Conservation (phyloP, 2,329 filamentous ascomycete genomes). For the Aspergillus spinulosporus region DNA sequence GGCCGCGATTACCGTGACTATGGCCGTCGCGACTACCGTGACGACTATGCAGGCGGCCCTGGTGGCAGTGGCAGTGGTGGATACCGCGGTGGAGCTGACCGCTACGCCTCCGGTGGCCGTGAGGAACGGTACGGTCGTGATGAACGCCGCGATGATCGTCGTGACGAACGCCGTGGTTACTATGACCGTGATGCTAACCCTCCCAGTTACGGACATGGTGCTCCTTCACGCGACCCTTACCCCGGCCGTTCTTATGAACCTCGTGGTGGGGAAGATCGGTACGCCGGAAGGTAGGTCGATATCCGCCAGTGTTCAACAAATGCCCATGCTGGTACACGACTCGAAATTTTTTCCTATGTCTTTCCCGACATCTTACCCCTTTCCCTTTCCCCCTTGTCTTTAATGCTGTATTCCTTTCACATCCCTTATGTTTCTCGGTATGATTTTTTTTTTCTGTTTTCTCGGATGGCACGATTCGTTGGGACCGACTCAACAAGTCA, state of each 20-base stretch:
- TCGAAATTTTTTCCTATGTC: conserved; percentile 14
- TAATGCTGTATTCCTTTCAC: conserved; percentile 25
- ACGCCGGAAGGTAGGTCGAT: conserved; percentile 43
- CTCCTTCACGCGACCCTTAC: conserved; percentile 34
- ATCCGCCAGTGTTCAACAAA: conserved; percentile 23
- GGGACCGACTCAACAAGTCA: conserved; percentile 39
- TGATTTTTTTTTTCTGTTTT: conserved; percentile 23
- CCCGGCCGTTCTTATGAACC: conserved; percentile 40
- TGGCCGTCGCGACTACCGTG: conserved; percentile 49
- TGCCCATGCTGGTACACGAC: conserved; percentile 2
- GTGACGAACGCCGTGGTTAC: conserved; percentile 51
- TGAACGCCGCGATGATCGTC: conserved; percentile 53
- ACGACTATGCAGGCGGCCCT: conserved; percentile 42
- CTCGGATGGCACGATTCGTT: conserved; percentile 28
- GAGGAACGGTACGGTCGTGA: conserved; percentile 46
- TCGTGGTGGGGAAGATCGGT: conserved; percentile 39
- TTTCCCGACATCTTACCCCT: conserved; percentile 24
- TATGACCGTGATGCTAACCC: conserved; percentile 56
- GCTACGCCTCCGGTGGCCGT: conserved; percentile 37
- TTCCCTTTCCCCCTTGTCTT: conserved; percentile 19
- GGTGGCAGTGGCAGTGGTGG: conserved; percentile 43
- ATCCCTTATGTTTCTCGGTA: conserved; percentile 34
- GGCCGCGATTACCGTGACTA: conserved; percentile 47
- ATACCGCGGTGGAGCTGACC: conserved; percentile 43
- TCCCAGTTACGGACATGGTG: conserved; percentile 43